Conservation (phyloP, 176 grass and related monocot species). For the Zoysia japonica region DNA sequence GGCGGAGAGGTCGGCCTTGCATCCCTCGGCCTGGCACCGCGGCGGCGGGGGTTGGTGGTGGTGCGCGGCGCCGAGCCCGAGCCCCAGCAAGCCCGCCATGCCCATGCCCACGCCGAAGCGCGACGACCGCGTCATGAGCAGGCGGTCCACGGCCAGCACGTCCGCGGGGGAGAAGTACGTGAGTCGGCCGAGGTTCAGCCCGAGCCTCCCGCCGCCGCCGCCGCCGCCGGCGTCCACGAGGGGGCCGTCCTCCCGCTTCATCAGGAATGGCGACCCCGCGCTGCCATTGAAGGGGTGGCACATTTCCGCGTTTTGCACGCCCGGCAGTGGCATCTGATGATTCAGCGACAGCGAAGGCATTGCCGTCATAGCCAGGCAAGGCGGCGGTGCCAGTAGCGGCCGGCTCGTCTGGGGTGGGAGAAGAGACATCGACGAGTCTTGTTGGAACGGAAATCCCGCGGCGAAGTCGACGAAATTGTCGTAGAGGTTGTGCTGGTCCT, state of each 20-base stretch:
- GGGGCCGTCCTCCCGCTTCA: slow-evolving; percentile 55
- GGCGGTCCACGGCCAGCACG: slow-evolving; percentile 58
- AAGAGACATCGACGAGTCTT: slow-evolving; percentile 11
- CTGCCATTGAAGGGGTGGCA: slow-evolving; percentile 39
- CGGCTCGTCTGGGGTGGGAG: neutral
- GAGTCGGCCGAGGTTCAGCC: slow-evolving; percentile 70
- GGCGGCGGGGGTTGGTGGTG: slow-evolving; percentile 57
- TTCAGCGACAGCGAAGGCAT: slow-evolving; percentile 16
- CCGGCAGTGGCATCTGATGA: slow-evolving; percentile 8
- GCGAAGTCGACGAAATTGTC: slow-evolving; percentile 41
- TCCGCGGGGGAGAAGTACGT: slow-evolving; percentile 78
- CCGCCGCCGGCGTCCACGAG: slow-evolving; percentile 31
- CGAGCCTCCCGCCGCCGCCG: slow-evolving; percentile 51
- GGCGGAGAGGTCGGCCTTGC: slow-evolving; percentile 76
- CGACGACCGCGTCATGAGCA: slow-evolving; percentile 49
- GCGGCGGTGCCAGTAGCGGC: slow-evolving; percentile 28
- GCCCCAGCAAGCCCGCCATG: slow-evolving; percentile 46
- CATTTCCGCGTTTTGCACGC: slow-evolving; percentile 8
- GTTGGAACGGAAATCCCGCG: slow-evolving; percentile 44
- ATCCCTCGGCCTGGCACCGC: slow-evolving; percentile 80
- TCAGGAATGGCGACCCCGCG: neutral
- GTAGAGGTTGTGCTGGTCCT: slow-evolving; percentile 27
- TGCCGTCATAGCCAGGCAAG: slow-evolving; percentile 40
- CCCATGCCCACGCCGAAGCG: slow-evolving; percentile 19
- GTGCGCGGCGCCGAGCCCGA: slow-evolving; percentile 41